Evolutionary conservation across 805 yeast genomes (phyloP).

Genomic region (Kodamaea fukazawae): DNA sequence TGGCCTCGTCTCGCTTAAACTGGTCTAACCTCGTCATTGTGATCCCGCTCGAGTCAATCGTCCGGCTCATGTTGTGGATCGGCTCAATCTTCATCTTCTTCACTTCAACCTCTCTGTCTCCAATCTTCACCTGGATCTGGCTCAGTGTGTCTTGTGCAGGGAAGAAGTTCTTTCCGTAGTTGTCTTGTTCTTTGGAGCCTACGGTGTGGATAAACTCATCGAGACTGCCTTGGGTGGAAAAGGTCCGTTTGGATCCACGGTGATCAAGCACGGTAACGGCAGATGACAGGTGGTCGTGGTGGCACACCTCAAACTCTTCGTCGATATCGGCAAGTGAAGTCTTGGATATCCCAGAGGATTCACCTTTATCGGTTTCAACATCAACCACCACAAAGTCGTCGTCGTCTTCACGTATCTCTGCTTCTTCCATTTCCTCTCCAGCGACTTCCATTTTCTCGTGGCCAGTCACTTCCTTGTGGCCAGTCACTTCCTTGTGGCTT

Average conservation of each 20-base stretch:
- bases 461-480: not conserved
- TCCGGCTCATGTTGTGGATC: conserved; percentile 5
- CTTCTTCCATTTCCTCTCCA: no score
- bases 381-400: no score
- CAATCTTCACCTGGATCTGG: conserved; percentile 5
- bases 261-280: no score
- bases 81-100: conserved; percentile 4
- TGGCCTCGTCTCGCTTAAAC: not conserved
- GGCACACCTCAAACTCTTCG: not conserved
- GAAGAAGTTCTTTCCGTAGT: conserved; percentile 11
- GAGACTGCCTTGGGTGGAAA: no score
- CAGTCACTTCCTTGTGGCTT: not conserved
- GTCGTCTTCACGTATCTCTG: no score
- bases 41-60: not conserved
- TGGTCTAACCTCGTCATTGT: not conserved
- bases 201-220: no score
- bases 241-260: no score
- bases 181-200: not conserved
- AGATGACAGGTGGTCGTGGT: not conserved
- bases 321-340: no score
- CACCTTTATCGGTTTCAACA: no score
- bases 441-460: not conserved
- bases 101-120: conserved; percentile 4
- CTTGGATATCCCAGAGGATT: no score
- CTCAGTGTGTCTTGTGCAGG: conserved; percentile 2